These are phyloP conservation scores for Vanrija humicola DNA, from an alignment of 1,284 basidiomycete species.

Conservation along the genomic window DNA sequence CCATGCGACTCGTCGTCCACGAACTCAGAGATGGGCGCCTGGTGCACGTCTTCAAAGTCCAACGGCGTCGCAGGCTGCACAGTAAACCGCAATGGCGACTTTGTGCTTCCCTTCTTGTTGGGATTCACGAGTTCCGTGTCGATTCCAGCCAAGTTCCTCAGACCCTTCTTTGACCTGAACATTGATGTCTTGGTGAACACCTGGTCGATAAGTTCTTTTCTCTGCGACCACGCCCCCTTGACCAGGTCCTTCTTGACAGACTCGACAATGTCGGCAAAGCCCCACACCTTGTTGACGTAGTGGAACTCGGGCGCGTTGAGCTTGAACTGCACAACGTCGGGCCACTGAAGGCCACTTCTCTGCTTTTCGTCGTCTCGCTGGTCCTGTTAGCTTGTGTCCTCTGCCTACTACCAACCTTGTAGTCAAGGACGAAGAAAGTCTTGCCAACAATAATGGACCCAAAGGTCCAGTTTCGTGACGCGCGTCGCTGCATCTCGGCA, in stretches of 20 bases:
- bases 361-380: constrained; percentile 51
- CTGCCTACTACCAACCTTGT: constrained; percentile 47
- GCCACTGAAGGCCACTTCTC: constrained; percentile 38
- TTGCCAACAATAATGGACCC: constrained; percentile 73
- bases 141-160: constrained; percentile 27
- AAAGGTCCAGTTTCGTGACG: constrained; percentile 60
- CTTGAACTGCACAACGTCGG: constrained; percentile 52
- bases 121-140: constrained; percentile 2
- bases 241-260: constrained; percentile 63
- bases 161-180: constrained; percentile 36
- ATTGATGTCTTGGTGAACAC: constrained; percentile 42
- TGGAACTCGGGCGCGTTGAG: constrained; percentile 58
- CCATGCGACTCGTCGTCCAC: too few relatives aligned
- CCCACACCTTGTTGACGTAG: constrained; percentile 81
- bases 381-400: not conserved
- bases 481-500: constrained; percentile 50
- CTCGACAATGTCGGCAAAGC: constrained; percentile 78
- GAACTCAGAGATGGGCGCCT: too few relatives aligned
- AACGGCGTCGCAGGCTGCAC: constrained; percentile 10
- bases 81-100: constrained; percentile 12
- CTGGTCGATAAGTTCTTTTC: constrained; percentile 45
- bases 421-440: constrained; percentile 48
- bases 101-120: not conserved
- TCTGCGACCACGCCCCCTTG: constrained; percentile 46
- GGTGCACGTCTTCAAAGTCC: constrained; percentile 8